Conservation (phyloP, 1,284 basidiomycete species). For the Erythrobasidium hasegawianum region DNA sequence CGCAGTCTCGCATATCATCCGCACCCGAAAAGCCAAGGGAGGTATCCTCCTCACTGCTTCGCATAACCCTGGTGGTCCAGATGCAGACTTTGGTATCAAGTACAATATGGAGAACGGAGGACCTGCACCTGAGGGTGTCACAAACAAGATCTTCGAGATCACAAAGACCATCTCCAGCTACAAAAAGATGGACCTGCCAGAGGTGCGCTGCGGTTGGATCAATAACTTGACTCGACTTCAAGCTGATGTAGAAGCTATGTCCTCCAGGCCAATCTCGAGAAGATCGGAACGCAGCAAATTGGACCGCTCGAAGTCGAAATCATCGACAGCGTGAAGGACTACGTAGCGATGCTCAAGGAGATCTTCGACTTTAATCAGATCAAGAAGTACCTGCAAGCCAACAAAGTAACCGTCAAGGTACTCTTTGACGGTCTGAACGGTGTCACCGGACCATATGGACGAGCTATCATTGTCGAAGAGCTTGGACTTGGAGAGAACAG, state of each 20-base stretch:
- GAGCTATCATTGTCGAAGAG: slow-evolving; percentile 76
- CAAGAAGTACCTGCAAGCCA: slow-evolving; percentile 74
- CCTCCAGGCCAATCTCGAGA: slow-evolving; percentile 72
- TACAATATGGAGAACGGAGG: slow-evolving; percentile 97
- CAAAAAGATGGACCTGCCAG: slow-evolving; percentile 73
- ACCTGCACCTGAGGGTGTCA: slow-evolving; percentile 90
- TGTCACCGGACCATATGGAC: slow-evolving; percentile 95
- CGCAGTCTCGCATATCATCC: slow-evolving; percentile 91
- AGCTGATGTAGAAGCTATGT: background rate
- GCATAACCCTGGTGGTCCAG: slow-evolving; percentile 96
- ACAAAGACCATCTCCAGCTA: slow-evolving; percentile 82
- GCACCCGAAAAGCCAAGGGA: slow-evolving; percentile 91
- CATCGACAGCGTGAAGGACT: slow-evolving; percentile 91
- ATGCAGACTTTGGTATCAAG: slow-evolving; percentile 98
- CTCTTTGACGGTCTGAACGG: slow-evolving; percentile 96
- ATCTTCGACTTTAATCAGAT: slow-evolving; percentile 96
- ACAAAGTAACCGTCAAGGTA: slow-evolving; percentile 68
- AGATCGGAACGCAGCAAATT: slow-evolving; percentile 72
- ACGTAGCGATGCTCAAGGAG: slow-evolving; percentile 72
- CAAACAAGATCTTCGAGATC: slow-evolving; percentile 86
- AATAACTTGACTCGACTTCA: background rate
- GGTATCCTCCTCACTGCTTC: slow-evolving; percentile 97
- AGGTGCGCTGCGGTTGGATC: slow-evolving; percentile 56
- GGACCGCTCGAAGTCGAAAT: slow-evolving; percentile 82
- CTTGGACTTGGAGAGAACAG: slow-evolving; percentile 70